These are phyloP conservation scores for Claviceps humidiphila DNA, from an alignment of 2,329 filamentous ascomycete species.

Conservation along the genomic window DNA sequence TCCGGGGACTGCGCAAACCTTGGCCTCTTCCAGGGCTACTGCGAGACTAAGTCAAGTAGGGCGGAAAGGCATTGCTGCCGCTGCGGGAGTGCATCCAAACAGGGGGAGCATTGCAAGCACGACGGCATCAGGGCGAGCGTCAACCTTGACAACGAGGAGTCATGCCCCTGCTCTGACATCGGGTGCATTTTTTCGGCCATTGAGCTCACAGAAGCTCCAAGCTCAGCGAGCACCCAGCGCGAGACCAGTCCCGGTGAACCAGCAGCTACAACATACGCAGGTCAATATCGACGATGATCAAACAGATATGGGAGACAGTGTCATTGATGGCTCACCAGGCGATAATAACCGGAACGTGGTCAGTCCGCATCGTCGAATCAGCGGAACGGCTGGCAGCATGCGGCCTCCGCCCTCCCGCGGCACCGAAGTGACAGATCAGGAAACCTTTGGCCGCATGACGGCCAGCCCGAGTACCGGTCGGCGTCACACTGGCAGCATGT, in stretches of 20 bases:
- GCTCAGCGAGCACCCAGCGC: slow-evolving; percentile 59
- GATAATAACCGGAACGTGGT: slow-evolving; percentile 39
- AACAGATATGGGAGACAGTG: slow-evolving; percentile 30
- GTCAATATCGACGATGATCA: slow-evolving; percentile 25
- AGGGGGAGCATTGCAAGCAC: slow-evolving; percentile 28
- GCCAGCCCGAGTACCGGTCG: slow-evolving; percentile 57
- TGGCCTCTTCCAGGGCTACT: slow-evolving; percentile 24
- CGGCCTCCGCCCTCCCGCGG: slow-evolving; percentile 59
- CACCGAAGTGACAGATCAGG: slow-evolving; percentile 67
- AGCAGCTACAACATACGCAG: slow-evolving; percentile 17
- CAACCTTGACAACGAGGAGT: slow-evolving; percentile 60
- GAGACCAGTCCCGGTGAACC: slow-evolving; percentile 29
- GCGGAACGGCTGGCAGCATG: slow-evolving; percentile 27
- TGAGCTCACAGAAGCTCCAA: slow-evolving; percentile 92
- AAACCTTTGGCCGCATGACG: slow-evolving; percentile 55
- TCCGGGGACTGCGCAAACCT: slow-evolving; percentile 41
- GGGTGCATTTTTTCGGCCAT: slow-evolving; percentile 86
- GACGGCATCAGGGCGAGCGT: slow-evolving; percentile 33
- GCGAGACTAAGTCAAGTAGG: slow-evolving; percentile 43
- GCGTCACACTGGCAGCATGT: slow-evolving; percentile 46
- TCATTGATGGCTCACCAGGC: slow-evolving; percentile 35
- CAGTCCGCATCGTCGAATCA: slow-evolving; percentile 15
- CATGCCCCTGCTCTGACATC: slow-evolving; percentile 84
- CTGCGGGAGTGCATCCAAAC: slow-evolving; percentile 29
- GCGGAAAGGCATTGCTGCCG: slow-evolving; percentile 32